Percentiles rank a stretch among this genome's conserved stretches.
Evolutionary conservation across 768 basidiomycete species (phyloP).

Genomic region (Suillus occidentalis): DNA sequence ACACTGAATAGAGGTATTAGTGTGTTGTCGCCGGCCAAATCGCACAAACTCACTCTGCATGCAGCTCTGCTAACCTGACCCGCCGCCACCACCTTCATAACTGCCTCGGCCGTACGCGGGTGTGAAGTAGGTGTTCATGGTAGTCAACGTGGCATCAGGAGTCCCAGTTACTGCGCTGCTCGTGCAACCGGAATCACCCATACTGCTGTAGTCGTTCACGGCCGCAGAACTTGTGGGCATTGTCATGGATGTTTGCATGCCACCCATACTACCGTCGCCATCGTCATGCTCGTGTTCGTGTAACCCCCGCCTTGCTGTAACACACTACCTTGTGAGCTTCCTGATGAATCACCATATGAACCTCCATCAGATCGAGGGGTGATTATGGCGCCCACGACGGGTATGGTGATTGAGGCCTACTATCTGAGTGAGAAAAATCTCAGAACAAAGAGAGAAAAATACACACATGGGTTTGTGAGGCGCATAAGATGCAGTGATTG

Average conservation of each 20-base stretch:
- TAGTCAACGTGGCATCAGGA: slow-evolving; percentile 17
- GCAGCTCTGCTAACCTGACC: slow-evolving; percentile 56
- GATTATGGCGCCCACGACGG: not conserved
- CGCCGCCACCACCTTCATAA: slow-evolving; percentile 53
- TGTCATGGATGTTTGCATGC: slow-evolving; percentile 1
- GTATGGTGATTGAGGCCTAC: not conserved
- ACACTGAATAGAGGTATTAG: slow-evolving; percentile 45
- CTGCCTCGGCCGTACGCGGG: slow-evolving; percentile 64
- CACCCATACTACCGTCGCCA: not conserved
- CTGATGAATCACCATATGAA: slow-evolving; percentile 3
- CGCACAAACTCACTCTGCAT: slow-evolving; percentile 56
- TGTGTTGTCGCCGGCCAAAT: not conserved
- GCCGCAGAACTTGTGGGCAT: no score
- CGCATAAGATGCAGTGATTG: slow-evolving; percentile 21
- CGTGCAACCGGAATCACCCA: not conserved
- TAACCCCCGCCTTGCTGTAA: not conserved
- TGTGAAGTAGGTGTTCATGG: slow-evolving; percentile 34
- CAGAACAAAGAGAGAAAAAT: not conserved
- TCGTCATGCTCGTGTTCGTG: not conserved
- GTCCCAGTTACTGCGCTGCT: not conserved
- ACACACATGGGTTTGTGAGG: slow-evolving; percentile 6
- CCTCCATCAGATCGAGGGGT: slow-evolving; percentile 4
- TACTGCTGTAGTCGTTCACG: not conserved
- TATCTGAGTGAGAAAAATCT: slow-evolving; percentile 1
- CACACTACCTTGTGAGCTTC: not conserved